Conservation (phyloP, 768 basidiomycete species). For the Pisolithus microcarpus region DNA sequence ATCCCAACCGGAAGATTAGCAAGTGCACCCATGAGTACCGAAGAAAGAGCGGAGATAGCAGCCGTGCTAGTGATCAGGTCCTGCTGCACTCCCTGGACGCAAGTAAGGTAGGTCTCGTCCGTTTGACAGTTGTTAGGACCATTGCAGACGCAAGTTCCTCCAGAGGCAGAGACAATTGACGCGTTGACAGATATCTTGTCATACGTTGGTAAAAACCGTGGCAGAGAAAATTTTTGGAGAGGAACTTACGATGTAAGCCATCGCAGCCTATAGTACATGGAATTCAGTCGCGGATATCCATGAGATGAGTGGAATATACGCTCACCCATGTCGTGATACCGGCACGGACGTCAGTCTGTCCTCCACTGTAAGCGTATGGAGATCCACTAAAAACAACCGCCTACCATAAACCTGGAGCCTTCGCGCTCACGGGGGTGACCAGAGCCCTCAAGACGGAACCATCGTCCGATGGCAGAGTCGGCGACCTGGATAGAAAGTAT, state of each 20-base stretch:
- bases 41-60: slow-evolving; percentile 65
- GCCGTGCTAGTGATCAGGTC: slow-evolving; percentile 84
- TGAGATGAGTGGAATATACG: neutral
- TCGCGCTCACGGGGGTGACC: slow-evolving; percentile 55
- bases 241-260: slow-evolving; percentile 71
- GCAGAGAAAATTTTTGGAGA: neutral
- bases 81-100: slow-evolving; percentile 53
- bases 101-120: slow-evolving; percentile 49
- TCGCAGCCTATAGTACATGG: slow-evolving; percentile 48
- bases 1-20: slow-evolving; percentile 88
- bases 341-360: slow-evolving; percentile 69
- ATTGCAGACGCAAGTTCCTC: slow-evolving; percentile 76
- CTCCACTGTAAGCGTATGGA: slow-evolving; percentile 4
- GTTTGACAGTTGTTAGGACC: slow-evolving; percentile 46
- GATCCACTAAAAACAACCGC: slow-evolving; percentile 9
- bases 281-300: slow-evolving; percentile 1
- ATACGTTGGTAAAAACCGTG: slow-evolving; percentile 2
- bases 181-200: slow-evolving; percentile 79
- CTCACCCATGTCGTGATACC: slow-evolving; percentile 78
- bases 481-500: slow-evolving; percentile 27
- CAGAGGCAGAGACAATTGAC: slow-evolving; percentile 64
- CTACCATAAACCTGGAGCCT: slow-evolving; percentile 56
- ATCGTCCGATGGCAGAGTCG: slow-evolving; percentile 43
- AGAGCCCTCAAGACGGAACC: slow-evolving; percentile 69
- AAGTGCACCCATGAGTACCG: slow-evolving; percentile 74